Conservation (phyloP, 1,284 basidiomycete genomes). For the Ceratobasidium theobromae region DNA sequence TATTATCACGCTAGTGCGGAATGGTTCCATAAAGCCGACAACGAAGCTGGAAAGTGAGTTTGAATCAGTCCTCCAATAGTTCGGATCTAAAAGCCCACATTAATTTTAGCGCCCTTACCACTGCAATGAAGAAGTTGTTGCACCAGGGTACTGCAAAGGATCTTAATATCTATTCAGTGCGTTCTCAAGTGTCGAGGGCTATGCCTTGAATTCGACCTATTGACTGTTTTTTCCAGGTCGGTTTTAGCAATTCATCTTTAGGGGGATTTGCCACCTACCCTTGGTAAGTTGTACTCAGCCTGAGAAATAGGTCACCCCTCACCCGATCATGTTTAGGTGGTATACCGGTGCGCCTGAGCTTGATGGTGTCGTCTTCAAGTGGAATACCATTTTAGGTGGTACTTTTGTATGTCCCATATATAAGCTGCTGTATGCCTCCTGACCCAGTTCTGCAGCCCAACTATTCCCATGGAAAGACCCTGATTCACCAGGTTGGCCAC, state of each 20-base stretch:
- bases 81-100: too few species aligned
- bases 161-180: background rate
- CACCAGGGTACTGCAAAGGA: background rate
- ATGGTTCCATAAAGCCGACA: background rate
- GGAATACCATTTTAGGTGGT: background rate
- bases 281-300: background rate
- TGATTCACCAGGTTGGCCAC: slow-evolving; percentile 33
- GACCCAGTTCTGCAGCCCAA: slow-evolving; percentile 5
- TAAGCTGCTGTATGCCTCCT: background rate
- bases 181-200: background rate
- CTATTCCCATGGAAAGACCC: slow-evolving; percentile 40
- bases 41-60: background rate
- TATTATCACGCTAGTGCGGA: background rate
- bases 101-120: background rate
- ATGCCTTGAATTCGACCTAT: background rate
- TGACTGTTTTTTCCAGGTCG: background rate
- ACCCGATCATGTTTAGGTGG: background rate
- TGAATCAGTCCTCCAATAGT: too few species aligned
- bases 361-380: background rate
- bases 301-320: background rate
- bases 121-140: background rate
- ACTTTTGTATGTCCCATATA: background rate
- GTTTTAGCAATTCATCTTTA: background rate
- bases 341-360: background rate
- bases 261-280: background rate